Base-by-base conservation (phyloP, 179 eudicot species). In the Silene coronaria region DNA sequence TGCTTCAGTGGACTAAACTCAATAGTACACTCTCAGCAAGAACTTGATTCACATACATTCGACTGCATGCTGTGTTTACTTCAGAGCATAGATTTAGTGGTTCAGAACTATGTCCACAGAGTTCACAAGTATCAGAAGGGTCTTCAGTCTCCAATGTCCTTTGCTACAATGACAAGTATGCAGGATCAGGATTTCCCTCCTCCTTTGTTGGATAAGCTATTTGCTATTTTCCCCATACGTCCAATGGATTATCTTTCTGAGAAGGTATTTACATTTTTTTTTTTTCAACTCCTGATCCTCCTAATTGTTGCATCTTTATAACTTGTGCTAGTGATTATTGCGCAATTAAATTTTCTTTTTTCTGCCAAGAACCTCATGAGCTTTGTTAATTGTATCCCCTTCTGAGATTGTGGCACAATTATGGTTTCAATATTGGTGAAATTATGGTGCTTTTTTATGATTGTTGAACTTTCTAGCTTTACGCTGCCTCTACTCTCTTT, bases 41-140 rank as follows among this genome's bases (percentile, higher is more conserved):
- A 53, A 32, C 85, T 92, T 38, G 99, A 95, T 82, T 78, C 83
- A 67, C 97, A 87, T 58, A 83, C 97, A 55, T 91, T 82, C 81
- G 97, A 91, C 64, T 90, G 97, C 84, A 80, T 95, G 93, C 84
- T 83, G 30, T 88, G 77, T 76, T 77, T 92, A 79, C 93, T 95
- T 80, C 89, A 91, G 81, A 84, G 97, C 79, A 74, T 92, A 78
- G 88, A 89, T 81, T 80, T 80, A 80, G 79, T 81, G 32, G 91
- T 91, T 71, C 85, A 77, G 75, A 86, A 84, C 86, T 85, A 87
- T 83, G 88, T 78, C 66, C 67, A 75, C 75, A 88, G 75, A 63
- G 79, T 72, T 67, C 72, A 66, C 28, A 79, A 81, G 76, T 76
- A 62, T 75, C 77, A 78, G 77, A 73, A 72, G 74, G 81, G 75